These are phyloP conservation scores for Calocybe gambosa DNA, from an alignment of 1,284 basidiomycete genomes.

Conservation along the genomic window DNA sequence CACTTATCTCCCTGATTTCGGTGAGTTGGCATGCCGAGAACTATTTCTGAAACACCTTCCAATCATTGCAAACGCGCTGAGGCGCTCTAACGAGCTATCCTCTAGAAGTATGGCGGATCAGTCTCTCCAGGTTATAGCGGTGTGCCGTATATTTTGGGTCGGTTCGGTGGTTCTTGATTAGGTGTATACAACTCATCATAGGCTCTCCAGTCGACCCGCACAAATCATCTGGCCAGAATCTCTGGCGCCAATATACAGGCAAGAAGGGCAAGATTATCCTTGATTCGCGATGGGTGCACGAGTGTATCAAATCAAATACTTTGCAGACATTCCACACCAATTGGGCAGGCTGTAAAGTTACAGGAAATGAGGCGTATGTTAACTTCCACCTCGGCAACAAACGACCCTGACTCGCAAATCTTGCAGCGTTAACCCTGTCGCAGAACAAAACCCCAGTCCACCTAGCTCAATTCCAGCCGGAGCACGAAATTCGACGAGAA, in stretches of 20 bases:
- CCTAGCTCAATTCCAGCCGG: conserved; percentile 6
- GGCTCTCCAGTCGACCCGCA: conserved; percentile 57
- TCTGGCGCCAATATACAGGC: conserved; percentile 67
- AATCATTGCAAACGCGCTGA: not conserved
- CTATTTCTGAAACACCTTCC: not conserved
- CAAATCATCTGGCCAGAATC: conserved; percentile 71
- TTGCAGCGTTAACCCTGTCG: conserved; percentile 9
- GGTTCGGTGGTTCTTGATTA: conserved; percentile 17
- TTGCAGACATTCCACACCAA: conserved; percentile 68
- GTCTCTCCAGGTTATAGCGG: conserved; percentile 69
- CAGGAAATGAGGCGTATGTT: conserved; percentile 62
- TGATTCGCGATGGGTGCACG: conserved; percentile 62
- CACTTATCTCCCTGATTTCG: conserved; percentile 53
- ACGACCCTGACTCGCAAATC: not conserved
- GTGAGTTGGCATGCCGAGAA: conserved; percentile 36
- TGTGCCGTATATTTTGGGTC: conserved; percentile 71
- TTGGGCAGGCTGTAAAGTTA: conserved; percentile 75
- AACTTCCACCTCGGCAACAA: not conserved
- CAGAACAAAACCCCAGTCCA: conserved; percentile 9
- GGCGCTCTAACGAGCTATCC: not conserved
- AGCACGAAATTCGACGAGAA: conserved; percentile 10
- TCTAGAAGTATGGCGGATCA: conserved; percentile 67
- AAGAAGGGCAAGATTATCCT: conserved; percentile 77
- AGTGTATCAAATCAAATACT: conserved; percentile 59
- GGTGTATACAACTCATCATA: conserved; percentile 15